Conservation (phyloP, 352 stramenopile species). For the Phytophthora tentaculata region DNA sequence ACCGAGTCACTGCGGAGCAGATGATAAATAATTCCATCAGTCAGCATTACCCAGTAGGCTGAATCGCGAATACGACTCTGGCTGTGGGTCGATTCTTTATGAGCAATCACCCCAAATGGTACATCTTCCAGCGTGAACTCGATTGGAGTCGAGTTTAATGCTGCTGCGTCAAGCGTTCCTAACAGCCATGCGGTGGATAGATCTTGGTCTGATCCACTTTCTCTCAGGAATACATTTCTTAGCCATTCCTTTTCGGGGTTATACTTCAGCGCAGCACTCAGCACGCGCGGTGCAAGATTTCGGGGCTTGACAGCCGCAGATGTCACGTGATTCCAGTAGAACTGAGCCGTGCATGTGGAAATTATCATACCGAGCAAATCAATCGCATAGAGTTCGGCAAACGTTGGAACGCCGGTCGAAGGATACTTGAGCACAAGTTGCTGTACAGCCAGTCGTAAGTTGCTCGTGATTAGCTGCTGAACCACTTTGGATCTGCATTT, state of each 20-base stretch:
- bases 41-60: slow-evolving; percentile 76
- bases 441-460: slow-evolving; percentile 56
- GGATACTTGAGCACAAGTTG: slow-evolving; percentile 66
- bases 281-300: slow-evolving; percentile 62
- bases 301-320: slow-evolving; percentile 45
- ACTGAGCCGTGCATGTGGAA: slow-evolving; percentile 62
- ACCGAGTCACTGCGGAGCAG: slow-evolving; percentile 48
- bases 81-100: neutral
- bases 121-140: slow-evolving; percentile 24
- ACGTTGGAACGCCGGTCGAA: slow-evolving; percentile 27
- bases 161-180: slow-evolving; percentile 63
- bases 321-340: slow-evolving; percentile 63
- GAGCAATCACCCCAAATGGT: slow-evolving; percentile 31
- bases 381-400: slow-evolving; percentile 68
- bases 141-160: slow-evolving; percentile 27
- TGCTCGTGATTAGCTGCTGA: slow-evolving; percentile 34
- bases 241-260: slow-evolving; percentile 72
- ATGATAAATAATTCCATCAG: slow-evolving; percentile 69
- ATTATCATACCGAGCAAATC: slow-evolving; percentile 73
- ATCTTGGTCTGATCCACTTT: slow-evolving; percentile 59
- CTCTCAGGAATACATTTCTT: slow-evolving; percentile 62
- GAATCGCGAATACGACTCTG: slow-evolving; percentile 24
- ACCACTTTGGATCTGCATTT: slow-evolving; percentile 35
- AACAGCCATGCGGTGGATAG: slow-evolving; percentile 68
- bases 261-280: slow-evolving; percentile 67